Evolutionary conservation across 148 eudicot species (phyloP), one percentile per base, ranked within the genome.

Genomic region (Vaccinium corymbosum): DNA sequence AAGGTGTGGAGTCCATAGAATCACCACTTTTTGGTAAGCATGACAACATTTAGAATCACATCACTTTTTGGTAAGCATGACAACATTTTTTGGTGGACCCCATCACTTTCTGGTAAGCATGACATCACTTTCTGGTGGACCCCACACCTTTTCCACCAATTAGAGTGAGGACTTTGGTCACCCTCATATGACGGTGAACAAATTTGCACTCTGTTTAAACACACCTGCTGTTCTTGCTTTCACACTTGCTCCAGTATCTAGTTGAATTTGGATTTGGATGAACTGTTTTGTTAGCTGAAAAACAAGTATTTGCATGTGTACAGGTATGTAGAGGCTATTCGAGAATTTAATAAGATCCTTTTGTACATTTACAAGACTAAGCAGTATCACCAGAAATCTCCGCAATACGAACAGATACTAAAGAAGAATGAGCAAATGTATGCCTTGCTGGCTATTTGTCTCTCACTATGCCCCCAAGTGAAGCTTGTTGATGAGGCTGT

Each of bases 371-470:
- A 85, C 90, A 97, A 97, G 93, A 97, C 93, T 14, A 97, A 97
- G 89, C 96, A 94, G 79, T 93, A 86, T 87, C 98, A 97, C 88
- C 93, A 95, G 87, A 97, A 95, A 85, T 97, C 99, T 56, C 93
- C 98, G 4, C 98, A 97, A 85, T 95, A 93, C 85, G 99, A 97
- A 85, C 99, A 94, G 86, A 95, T 97, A 87, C 86, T 97, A 81
- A 97, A 97, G 93, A 97, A 97, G 89, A 97, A 94, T 87, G 99
- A 97, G 93, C 99, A 97, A 90, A 97, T 95, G 99, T 97, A 97
- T 92, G 99, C 99, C 32, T 86, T 97, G 89, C 89, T 95, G 79
- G 98, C 99, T 42, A 85, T 94, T 74, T 89, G 89, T 82, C 93
- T 97, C 56, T 94, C 95, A 17, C 96, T 97, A 76, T 97, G 99